Base-by-base conservation (phyloP, 495 filamentous ascomycete species). In the Penicillium robsamsonii region DNA sequence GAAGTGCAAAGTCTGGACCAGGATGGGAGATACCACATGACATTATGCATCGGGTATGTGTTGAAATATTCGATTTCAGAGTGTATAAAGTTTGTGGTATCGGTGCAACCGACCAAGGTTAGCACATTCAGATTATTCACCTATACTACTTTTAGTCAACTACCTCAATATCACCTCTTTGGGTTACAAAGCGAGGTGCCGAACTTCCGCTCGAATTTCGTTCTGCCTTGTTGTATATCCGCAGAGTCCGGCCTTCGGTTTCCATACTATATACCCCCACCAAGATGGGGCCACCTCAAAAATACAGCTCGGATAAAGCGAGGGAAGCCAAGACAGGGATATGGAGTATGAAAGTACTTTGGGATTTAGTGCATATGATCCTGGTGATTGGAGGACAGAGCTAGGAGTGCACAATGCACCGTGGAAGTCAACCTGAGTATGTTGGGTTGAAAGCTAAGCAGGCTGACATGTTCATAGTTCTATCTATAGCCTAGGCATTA, bases 261-360 rank as follows among this genome's bases (percentile, higher is more conserved):
- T 27, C 20, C 27, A 53, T 49, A 49, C 47, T 9, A 17, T 37
- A 11, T n/a, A 30, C 24, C 49, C 48, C 51, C 41, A 45, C 51
- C 4, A 44, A 30, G 10, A 31, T n/a, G 37, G 38, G 17, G 25
- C 38, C 35, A 63, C 47, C 54, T 57, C 59, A 56, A 64, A 57
- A 59, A 31, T 54, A 54, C 64, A 62, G 62, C 56, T 67, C 62
- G 62, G 64, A 58, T 37, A 35, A 27, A 25, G 40, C 40, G 57
- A 47, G 59, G 37, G 33, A 56, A 59, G 50, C 62, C 62, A 59
- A 63, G 57, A 60, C 56, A 57, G 48, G 64, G 58, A 64, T 64
- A 15, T 37, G n/a, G 25, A 48, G 45, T 40, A 46, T 45, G 58
- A 49, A 40, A 56, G 61, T 27, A 27, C 25, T 27, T 27, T 25